phyloP scores from a whole-genome alignment of 2,329 filamentous ascomycete genomes.

The Paecilomyces formosus region DNA sequence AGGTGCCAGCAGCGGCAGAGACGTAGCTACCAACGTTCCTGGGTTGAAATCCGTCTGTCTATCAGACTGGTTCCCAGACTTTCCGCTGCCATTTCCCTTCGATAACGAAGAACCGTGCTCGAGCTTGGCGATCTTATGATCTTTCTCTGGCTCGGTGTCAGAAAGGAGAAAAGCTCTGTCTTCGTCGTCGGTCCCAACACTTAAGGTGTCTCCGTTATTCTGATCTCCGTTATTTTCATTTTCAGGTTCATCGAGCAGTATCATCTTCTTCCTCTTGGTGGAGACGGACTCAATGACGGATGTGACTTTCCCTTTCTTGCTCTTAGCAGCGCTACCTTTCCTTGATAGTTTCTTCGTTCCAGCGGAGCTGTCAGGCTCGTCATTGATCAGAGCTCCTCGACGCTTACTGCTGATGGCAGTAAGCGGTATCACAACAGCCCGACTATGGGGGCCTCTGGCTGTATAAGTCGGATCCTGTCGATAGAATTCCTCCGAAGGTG shows the following conservation, averaged over 20 bases:
- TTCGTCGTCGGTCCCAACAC: slow-evolving; percentile 43
- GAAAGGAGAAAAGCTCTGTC: slow-evolving; percentile 38
- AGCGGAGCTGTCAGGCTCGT: not conserved
- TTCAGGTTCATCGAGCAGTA: not conserved
- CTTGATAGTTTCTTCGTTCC: not conserved
- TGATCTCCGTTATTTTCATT: slow-evolving; percentile 12
- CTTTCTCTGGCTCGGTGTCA: slow-evolving; percentile 18
- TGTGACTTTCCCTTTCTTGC: slow-evolving; percentile 1
- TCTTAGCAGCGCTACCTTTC: not conserved
- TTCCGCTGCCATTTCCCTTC: not conserved
- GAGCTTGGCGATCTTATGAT: slow-evolving; percentile 4
- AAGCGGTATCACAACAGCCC: slow-evolving; percentile 44
- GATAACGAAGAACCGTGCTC: not conserved
- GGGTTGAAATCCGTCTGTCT: slow-evolving; percentile 57
- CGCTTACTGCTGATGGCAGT: slow-evolving; percentile 43
- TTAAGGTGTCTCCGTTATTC: slow-evolving; percentile 34
- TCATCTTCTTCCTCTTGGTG: not conserved
- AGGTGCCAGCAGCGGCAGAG: slow-evolving; percentile 56
- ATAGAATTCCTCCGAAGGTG: slow-evolving; percentile 15
- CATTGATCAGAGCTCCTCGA: slow-evolving; percentile 14
- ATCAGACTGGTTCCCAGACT: not conserved
- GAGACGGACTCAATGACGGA: not conserved
- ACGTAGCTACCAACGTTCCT: slow-evolving; percentile 54
- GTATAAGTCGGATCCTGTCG: slow-evolving; percentile 28
- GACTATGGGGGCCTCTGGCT: slow-evolving; percentile 32